Base-by-base conservation (phyloP, 352 stramenopile species). In the Globisporangium takayamanum region DNA sequence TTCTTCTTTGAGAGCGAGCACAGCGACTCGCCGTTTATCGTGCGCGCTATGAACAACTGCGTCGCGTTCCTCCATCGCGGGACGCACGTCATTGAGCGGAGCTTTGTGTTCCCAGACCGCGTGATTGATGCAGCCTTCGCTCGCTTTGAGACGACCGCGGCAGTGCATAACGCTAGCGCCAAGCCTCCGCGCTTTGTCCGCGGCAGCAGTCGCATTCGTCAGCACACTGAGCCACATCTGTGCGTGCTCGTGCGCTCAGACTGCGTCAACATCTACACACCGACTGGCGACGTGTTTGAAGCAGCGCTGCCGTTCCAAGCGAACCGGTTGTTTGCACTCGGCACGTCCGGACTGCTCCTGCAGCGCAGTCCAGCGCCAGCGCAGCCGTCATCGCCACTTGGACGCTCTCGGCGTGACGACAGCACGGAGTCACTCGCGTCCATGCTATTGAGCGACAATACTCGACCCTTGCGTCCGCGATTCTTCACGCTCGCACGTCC, bases 401-500 rank as follows among this genome's bases (percentile, higher is more conserved):
- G 26, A 2, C 26, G 39, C 2, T 56, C 48, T 2, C 47, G 41
- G 5, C 16, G 22, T 7, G 2, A 62, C 12, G 20, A 60, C 26
- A 14, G 25, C 5, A 44, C 14, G 1, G 52, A 69, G 4, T 37
- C 49, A 3, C 2, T 11, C 2, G 20, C 25, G 6, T 54, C 63
- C 2, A 70, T 57, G 30, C 51, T 64, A 5, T 57, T 48, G 6
- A 48, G 52, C 18, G 53, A 65, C 15, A 69, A 60, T 26, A 50
- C 59, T 7, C 26, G 55, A 10, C 26, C 63, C 8, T 42, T 60
- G 1, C 77, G 69, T 33, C 81, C 84, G 10, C 68, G 76, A 14
- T 88, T 85, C 55, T 94, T 94, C 59, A 89, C 81, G 30, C 70
- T 94, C 3, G 53, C 70, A 36, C 78, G 89, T 51, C 84, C 84